A percentile compares a stretch with the other conserved stretches of the same genome.
Conservation (phyloP, 805 yeast genomes). For the Wickerhamomyces subpelliculosus region DNA sequence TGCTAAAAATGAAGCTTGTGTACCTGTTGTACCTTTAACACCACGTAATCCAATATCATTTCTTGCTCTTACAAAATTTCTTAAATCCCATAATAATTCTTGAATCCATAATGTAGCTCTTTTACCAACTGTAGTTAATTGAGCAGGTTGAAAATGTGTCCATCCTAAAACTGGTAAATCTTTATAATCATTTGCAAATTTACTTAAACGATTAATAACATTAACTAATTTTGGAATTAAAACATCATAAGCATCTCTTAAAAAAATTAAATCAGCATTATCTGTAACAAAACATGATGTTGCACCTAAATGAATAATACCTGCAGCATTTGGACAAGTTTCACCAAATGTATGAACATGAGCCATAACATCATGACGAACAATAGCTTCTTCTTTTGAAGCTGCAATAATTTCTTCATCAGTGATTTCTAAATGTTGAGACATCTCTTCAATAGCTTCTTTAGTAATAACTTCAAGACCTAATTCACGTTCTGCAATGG, state of each 20-base stretch:
- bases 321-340: conserved; percentile 92
- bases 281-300: conserved; percentile 97
- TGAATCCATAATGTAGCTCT: conserved; percentile 97
- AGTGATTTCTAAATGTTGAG: conserved; percentile 68
- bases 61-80: conserved; percentile 94
- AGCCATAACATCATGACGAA: conserved; percentile 99
- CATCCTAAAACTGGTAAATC: conserved; percentile 96
- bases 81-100: conserved; percentile 94
- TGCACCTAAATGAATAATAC: conserved; percentile 96
- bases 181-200: conserved; percentile 87
- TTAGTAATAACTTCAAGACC: conserved; percentile 83
- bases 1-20: conserved; percentile 93
- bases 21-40: conserved; percentile 98
- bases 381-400: conserved; percentile 90
- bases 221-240: conserved; percentile 93
- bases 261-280: conserved; percentile 93
- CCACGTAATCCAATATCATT: conserved; percentile 95
- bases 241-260: conserved; percentile 92
- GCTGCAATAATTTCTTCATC: conserved; percentile 92
- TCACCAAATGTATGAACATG: conserved; percentile 95
- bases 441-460: conserved; percentile 87
- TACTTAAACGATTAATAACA: conserved; percentile 82
- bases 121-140: conserved; percentile 96
- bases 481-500: conserved; percentile 89
- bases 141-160: conserved; percentile 99